Conservation (phyloP, 257 asterid genomes). For the Nicotiana undulata region DNA sequence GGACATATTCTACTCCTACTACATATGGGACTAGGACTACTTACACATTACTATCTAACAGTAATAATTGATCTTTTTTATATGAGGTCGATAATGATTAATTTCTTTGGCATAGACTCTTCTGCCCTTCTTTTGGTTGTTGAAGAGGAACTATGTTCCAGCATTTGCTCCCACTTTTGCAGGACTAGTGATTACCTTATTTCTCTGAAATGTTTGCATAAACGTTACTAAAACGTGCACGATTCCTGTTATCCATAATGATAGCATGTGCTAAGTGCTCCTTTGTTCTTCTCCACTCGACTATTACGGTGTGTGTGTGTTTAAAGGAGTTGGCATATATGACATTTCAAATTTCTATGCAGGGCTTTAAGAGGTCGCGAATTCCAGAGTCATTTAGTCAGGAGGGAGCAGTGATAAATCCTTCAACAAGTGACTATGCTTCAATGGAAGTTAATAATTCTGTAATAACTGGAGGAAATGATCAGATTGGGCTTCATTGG, state of each 20-base stretch:
- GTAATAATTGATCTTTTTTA: too few relatives aligned
- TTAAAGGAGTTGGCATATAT: neutral
- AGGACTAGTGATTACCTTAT: too few relatives aligned
- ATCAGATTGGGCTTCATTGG: slow-evolving; percentile 53
- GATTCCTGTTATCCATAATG: neutral
- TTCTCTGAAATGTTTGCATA: too few relatives aligned
- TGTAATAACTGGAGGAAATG: slow-evolving; percentile 47
- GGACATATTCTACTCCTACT: too few relatives aligned
- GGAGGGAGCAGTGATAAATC: slow-evolving; percentile 69
- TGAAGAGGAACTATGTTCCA: too few relatives aligned
- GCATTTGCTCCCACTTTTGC: too few relatives aligned
- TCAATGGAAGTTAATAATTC: slow-evolving; percentile 55
- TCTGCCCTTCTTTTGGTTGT: too few relatives aligned
- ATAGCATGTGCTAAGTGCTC: neutral
- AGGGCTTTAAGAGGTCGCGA: slow-evolving; percentile 82
- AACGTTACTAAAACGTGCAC: neutral
- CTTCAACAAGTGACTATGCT: slow-evolving; percentile 63
- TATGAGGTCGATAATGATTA: too few relatives aligned
- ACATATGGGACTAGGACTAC: too few relatives aligned
- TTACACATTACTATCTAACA: too few relatives aligned
- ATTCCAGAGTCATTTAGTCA: slow-evolving; percentile 73
- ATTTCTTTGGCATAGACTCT: too few relatives aligned
- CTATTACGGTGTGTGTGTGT: neutral
- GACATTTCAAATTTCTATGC: slow-evolving; percentile 5
- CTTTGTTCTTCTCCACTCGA: neutral